A percentile compares a stretch with the other conserved stretches of the same genome.
Conservation (phyloP, 2,329 filamentous ascomycete genomes). For the Sclerotinia trifoliorum region DNA sequence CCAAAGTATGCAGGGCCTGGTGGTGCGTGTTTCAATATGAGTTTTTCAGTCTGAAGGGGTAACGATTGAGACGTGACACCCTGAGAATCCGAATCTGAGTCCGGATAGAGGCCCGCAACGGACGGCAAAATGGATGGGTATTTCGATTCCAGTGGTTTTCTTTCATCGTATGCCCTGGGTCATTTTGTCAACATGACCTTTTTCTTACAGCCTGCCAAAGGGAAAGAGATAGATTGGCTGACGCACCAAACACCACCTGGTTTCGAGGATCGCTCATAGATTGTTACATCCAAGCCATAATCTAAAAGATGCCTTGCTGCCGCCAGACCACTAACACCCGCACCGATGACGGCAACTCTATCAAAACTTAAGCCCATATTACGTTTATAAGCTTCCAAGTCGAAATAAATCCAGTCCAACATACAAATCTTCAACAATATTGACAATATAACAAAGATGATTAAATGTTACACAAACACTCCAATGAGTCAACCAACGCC, state of each 20-base stretch:
- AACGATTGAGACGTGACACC: neutral
- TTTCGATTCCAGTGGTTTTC: slow-evolving; percentile 29
- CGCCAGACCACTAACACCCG: slow-evolving; percentile 51
- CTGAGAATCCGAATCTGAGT: slow-evolving; percentile 13
- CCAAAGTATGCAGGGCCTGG: slow-evolving; percentile 35
- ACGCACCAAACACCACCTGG: slow-evolving; percentile 54
- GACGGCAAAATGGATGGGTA: slow-evolving; percentile 34
- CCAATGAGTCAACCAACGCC: neutral
- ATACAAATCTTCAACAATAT: neutral
- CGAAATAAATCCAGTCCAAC: slow-evolving; percentile 15
- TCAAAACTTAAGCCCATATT: neutral
- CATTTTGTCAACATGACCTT: neutral
- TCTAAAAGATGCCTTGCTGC: slow-evolving; percentile 48
- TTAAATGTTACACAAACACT: neutral
- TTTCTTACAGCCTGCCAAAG: neutral
- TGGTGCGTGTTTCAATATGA: slow-evolving; percentile 33
- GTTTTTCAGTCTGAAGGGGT: neutral
- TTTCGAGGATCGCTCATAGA: slow-evolving; percentile 53
- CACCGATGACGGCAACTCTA: slow-evolving; percentile 49
- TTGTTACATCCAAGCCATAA: slow-evolving; percentile 49
- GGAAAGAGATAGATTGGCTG: neutral
- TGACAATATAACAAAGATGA: neutral
- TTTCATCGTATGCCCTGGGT: slow-evolving; percentile 33
- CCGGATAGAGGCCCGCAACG: slow-evolving; percentile 25
- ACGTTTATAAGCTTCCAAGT: slow-evolving; percentile 7